Base-by-base conservation (phyloP, 345 rosid species). In the Alliaria petiolata region DNA sequence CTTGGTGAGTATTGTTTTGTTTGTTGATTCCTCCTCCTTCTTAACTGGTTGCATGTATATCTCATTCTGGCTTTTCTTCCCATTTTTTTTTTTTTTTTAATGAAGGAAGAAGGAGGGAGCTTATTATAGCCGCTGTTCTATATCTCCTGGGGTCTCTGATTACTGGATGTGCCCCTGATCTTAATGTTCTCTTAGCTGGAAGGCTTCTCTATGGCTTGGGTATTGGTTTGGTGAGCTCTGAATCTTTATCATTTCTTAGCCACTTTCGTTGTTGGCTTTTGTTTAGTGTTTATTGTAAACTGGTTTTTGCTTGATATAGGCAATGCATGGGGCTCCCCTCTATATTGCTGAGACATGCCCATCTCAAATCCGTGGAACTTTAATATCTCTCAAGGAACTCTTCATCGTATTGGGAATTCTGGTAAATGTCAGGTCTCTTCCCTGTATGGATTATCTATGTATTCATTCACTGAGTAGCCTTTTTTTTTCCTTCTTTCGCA, bases 291-390 rank as follows among this genome's bases (percentile, higher is more conserved):
- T 44, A 3, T 35, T 31, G 9, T 42, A 19, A 42, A 36, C 2
- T 61, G 46, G 47, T 78, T 42, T 69, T 42, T 42, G 35, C 71
- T 22, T 78, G 28, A n/a, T n/a, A 72, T 83, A 93, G 98, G 97
- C 97, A 49, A 93, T 93, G 98, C 98, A 91, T 22, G 98, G 98
- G 26, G 97, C 96, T 81, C 98, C 98, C 47, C 91, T 91, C 25
- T 93, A 91, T 77, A 91, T 93, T 59, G 97, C 98, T 55, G 97
- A 93, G 81, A 93, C 98, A 62, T 93, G 97, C 69, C 98, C 98
- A 3, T 85, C 98, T 80, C 89, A 89, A 80, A 93, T 91, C 73
- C 95, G 95, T 55, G 98, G 98, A 83, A 93, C 97, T 71, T 80
- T 93, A 12, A 83, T 93, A 72, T 93, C 98, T 52, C 82, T 93